Percentiles rank a stretch among this genome's conserved stretches.
Conservation (phyloP, 352 stramenopile species). For the Phytophthora chlamydospora region DNA sequence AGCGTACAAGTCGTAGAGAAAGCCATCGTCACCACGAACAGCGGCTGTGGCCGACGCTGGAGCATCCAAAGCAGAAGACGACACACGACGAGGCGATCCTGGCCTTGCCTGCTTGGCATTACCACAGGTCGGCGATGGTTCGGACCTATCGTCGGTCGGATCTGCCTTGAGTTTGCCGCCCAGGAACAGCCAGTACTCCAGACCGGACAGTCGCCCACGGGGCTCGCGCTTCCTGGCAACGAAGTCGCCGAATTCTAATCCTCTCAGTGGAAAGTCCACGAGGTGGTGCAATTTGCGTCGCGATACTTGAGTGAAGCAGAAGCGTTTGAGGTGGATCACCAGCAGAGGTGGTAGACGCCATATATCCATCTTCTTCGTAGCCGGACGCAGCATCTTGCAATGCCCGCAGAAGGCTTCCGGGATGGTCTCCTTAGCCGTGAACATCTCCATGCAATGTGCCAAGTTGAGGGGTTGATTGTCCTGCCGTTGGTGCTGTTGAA, state of each 20-base stretch:
- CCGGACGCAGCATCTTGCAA: slow-evolving; percentile 91
- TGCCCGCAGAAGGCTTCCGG: slow-evolving; percentile 81
- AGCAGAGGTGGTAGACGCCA: slow-evolving; percentile 97
- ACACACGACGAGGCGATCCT: slow-evolving; percentile 22
- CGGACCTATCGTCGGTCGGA: slow-evolving; percentile 5
- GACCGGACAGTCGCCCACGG: slow-evolving; percentile 46
- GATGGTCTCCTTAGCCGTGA: slow-evolving; percentile 83
- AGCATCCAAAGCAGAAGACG: slow-evolving; percentile 52
- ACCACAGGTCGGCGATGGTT: slow-evolving; percentile 11
- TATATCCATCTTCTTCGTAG: slow-evolving; percentile 97
- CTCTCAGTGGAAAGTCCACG: slow-evolving; percentile 95
- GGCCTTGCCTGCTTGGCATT: slow-evolving; percentile 14
- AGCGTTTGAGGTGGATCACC: slow-evolving; percentile 99
- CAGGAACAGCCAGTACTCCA: slow-evolving; percentile 79
- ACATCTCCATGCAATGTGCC: slow-evolving; percentile 86
- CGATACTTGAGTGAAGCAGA: slow-evolving; percentile 95
- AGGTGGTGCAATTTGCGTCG: slow-evolving; percentile 96
- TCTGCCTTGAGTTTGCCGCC: slow-evolving; percentile 65
- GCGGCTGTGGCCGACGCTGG: slow-evolving; percentile 65
- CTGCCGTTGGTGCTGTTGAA: slow-evolving; percentile 66
- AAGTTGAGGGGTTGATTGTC: slow-evolving; percentile 87
- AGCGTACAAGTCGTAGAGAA: slow-evolving; percentile 96
- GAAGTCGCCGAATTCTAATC: slow-evolving; percentile 89
- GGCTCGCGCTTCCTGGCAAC: slow-evolving; percentile 67
- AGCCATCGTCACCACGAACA: slow-evolving; percentile 54